These are phyloP conservation scores for Cylindrodendrum hubeiense DNA, from an alignment of 2,329 filamentous ascomycete species.

Conservation along the genomic window DNA sequence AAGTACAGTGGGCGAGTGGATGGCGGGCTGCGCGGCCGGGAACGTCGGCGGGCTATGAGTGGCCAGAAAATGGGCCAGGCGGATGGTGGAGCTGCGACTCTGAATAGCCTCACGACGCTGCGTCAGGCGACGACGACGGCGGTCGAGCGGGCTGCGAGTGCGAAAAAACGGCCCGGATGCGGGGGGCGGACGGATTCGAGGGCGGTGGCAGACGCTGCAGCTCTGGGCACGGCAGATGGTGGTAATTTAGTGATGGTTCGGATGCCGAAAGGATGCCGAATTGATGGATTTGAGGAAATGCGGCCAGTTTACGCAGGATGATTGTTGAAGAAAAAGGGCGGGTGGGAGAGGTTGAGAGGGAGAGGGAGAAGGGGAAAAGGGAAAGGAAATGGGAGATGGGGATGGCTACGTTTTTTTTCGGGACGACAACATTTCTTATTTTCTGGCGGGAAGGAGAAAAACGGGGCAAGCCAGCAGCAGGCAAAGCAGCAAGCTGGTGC, in stretches of 20 bases:
- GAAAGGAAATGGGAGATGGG: conserved; percentile 52
- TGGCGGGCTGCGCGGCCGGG: conserved; percentile 28
- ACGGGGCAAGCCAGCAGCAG: conserved; percentile 55
- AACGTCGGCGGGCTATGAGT: conserved; percentile 41
- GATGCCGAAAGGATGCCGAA: conserved; percentile 50
- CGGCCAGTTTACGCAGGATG: conserved; percentile 46
- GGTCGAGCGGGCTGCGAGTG: conserved; percentile 17
- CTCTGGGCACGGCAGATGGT: conserved; percentile 50
- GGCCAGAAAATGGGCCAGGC: conserved; percentile 39
- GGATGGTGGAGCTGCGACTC: conserved; percentile 44
- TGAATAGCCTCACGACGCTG: conserved; percentile 56
- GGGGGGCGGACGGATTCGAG: conserved; percentile 39
- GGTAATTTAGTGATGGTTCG: conserved; percentile 51
- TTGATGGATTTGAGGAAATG: conserved; percentile 56
- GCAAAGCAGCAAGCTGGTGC: conserved; percentile 27
- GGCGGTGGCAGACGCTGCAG: conserved; percentile 45
- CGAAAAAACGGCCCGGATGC: conserved; percentile 38
- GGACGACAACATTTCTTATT: conserved; percentile 58
- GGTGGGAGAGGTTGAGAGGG: conserved; percentile 42
- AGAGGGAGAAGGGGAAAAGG: conserved; percentile 38
- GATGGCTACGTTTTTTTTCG: conserved; percentile 66
- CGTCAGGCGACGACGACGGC: conserved; percentile 35
- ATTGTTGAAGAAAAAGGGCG: conserved; percentile 51
- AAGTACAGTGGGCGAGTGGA: conserved; percentile 25
- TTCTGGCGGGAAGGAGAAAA: conserved; percentile 60